Base-by-base conservation (phyloP, 495 filamentous ascomycete species). In the Talaromyces proteolyticus region DNA sequence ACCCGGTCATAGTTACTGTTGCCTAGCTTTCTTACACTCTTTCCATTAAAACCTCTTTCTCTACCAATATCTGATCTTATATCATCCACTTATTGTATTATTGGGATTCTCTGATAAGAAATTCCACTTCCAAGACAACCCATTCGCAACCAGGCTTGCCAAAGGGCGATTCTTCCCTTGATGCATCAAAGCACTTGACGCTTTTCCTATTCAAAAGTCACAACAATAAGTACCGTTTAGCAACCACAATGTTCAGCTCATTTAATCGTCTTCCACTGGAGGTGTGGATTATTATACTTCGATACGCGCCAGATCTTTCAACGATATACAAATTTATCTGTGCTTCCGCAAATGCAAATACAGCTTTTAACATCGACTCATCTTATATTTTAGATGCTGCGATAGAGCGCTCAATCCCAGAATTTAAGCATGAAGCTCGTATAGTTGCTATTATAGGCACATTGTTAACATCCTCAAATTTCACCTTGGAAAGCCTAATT, bases 321-420 rank as follows among this genome's bases (percentile, higher is more conserved):
- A 40, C 46, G 29, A 49, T 49, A 40, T 49, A 49, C 46, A 49
- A 49, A 49, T 49, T 49, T 29, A 41, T 49, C 34, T 49, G 46
- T 16, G 46, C 46, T 0, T 39, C 46, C 7, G 20, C 46, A 12
- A 4, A 25, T 1, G 46, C 46, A 17, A 49, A 40, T 40, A 20
- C 46, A 41, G 46, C 46, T 37, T 49, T 49, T 20, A n/a, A 49
- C 4, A 24, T 49, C 12, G 20, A 40, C 46, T 19, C 46, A n/a
- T 1, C 29, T 1, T 25, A 2, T 14, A 40, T 48, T 18, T 18
- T 48, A 40, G 46, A 49, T 14, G 34, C 37, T 11, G 46, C 34
- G 21, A 49, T 49, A 2, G 29, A 49, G 20, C 46, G 46, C 46
- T 49, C 46, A 22, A 49, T 21, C 22, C 46, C 46, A 18, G 46